Conservation (phyloP, 441 rosid species). For the Bruguiera hainesii region DNA sequence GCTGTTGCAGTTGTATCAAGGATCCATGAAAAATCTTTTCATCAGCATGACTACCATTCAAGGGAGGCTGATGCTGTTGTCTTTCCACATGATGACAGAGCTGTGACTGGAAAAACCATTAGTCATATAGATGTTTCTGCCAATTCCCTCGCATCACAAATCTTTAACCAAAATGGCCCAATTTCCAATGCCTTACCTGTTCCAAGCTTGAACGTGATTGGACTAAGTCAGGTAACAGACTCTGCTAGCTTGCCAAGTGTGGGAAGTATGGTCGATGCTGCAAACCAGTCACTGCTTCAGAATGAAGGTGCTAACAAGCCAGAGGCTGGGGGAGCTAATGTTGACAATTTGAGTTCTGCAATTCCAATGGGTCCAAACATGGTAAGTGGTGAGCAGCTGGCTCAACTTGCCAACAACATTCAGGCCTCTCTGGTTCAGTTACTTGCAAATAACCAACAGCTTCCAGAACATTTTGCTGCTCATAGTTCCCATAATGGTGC, state of each 20-base stretch:
- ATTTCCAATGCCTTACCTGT: slow-evolving; percentile 37
- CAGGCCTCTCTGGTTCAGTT: slow-evolving; percentile 79
- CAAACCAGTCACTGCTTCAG: slow-evolving; percentile 28
- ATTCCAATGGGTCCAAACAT: slow-evolving; percentile 35
- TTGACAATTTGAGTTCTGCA: slow-evolving; percentile 31
- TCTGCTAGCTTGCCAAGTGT: slow-evolving; percentile 31
- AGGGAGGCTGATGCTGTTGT: slow-evolving; percentile 29
- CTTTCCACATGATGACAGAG: slow-evolving; percentile 29
- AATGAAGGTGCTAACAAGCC: slow-evolving; percentile 28
- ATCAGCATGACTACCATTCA: slow-evolving; percentile 31
- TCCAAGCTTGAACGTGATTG: slow-evolving; percentile 42
- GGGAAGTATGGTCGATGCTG: slow-evolving; percentile 33
- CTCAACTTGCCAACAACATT: slow-evolving; percentile 51
- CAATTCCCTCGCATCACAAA: slow-evolving; percentile 28
- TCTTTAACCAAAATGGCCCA: slow-evolving; percentile 44
- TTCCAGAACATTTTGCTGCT: slow-evolving; percentile 59
- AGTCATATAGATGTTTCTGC: slow-evolving; percentile 30
- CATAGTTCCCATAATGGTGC: slow-evolving; percentile 43
- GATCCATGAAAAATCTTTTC: slow-evolving; percentile 29
- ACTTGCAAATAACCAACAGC: slow-evolving; percentile 72
- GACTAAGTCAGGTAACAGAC: slow-evolving; percentile 40
- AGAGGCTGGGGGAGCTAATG: slow-evolving; percentile 28
- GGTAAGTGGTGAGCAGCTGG: slow-evolving; percentile 55
- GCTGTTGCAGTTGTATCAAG: slow-evolving; percentile 24
- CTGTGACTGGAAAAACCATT: slow-evolving; percentile 28